Percentiles rank a stretch among this genome's conserved stretches.
Conservation (phyloP, 331 rosid species). For the Saraca asoca region DNA sequence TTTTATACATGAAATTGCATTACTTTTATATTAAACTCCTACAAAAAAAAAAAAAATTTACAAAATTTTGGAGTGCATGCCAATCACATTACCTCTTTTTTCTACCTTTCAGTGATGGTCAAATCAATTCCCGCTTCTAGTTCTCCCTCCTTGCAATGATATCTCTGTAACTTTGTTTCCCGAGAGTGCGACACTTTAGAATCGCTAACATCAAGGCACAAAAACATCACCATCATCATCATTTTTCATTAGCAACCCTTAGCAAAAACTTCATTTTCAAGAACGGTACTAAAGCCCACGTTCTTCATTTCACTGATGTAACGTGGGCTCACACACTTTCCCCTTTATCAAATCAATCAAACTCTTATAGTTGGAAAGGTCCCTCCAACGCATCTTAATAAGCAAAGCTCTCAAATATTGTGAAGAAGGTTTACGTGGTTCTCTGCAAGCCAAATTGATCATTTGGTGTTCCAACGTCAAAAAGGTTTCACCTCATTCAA, state of each 20-base stretch:
- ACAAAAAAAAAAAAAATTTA: no score
- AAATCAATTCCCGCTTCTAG: slow-evolving; percentile 14
- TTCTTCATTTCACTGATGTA: neutral
- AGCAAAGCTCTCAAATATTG: slow-evolving; percentile 28
- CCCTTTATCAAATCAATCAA: neutral
- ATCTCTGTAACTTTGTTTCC: slow-evolving; percentile 22
- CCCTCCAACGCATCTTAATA: neutral
- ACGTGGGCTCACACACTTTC: neutral
- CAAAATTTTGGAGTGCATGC: no score
- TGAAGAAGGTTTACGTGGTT: neutral
- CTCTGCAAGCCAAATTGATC: neutral
- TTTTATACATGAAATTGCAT: no score
- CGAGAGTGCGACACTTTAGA: slow-evolving; percentile 11
- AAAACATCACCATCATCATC: slow-evolving; percentile 19
- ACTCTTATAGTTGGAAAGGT: slow-evolving; percentile 2
- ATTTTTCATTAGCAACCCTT: slow-evolving; percentile 36
- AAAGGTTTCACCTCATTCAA: neutral
- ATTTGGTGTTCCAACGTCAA: neutral
- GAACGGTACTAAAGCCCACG: slow-evolving; percentile 19
- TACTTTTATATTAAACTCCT: no score
- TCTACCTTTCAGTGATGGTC: neutral
- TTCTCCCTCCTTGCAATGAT: neutral
- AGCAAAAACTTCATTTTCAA: slow-evolving; percentile 29
- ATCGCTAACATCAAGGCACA: slow-evolving; percentile 28
- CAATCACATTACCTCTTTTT: no score